These are phyloP conservation scores for Castanea mollissima DNA, from an alignment of 306 rosid species.

Conservation along the genomic window DNA sequence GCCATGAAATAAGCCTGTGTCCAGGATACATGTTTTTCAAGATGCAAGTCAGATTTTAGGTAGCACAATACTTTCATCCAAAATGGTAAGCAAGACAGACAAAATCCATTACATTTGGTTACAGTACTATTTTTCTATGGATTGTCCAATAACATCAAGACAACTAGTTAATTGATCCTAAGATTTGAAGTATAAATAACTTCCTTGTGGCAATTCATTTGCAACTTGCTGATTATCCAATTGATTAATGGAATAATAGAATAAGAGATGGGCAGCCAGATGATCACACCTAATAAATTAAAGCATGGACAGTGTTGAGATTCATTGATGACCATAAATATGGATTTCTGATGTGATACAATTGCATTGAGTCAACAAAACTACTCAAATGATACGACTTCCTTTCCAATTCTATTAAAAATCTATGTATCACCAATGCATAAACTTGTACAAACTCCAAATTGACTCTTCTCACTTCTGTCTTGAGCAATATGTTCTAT, in stretches of 20 bases:
- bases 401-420: too few relatives aligned
- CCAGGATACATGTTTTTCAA: conserved; percentile 7
- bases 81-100: background rate
- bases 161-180: background rate
- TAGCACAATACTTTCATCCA: background rate
- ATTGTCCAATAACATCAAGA: background rate
- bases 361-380: background rate
- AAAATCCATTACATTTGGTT: background rate
- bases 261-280: background rate
- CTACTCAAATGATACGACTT: background rate
- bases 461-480: background rate
- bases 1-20: conserved; percentile 87
- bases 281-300: background rate
- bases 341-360: background rate
- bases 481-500: background rate
- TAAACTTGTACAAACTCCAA: background rate
- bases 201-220: background rate
- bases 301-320: background rate
- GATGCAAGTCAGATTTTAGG: background rate
- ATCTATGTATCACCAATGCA: background rate
- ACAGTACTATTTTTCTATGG: background rate
- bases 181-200: background rate
- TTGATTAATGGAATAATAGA: background rate
- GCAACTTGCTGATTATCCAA: background rate
- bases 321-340: background rate